Evolutionary conservation across 371 early-diverging fungal species (phyloP), one percentile per base, ranked within the genome.

Genomic region (Circinella umbellata): DNA sequence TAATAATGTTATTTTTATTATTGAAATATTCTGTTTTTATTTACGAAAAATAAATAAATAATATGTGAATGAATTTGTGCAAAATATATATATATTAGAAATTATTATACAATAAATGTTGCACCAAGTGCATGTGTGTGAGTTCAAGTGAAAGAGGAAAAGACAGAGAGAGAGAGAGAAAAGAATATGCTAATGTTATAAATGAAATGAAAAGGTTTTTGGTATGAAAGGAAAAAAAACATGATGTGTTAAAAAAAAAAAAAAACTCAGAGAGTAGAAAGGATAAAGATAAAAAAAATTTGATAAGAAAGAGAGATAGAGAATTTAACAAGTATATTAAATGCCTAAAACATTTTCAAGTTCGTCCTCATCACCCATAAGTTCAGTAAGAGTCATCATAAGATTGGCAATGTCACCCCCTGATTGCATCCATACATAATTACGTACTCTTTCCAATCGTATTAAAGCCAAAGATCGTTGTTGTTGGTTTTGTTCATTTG

Each of bases 311-410:
- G 13, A 4, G 4, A 13, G 51, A 51, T 51, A 51, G 15, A 5
- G 15, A 5, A 51, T 13, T 8, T 3, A 36, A n/a, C n/a, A 35
- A 18, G n/a, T 11, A 1, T 27, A 3, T 65, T 34, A 67, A 49
- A 67, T 48, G n/a, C 53, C 70, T 20, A 70, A 38, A 36, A 72
- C 49, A 37, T 68, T 62, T 27, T 74, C 70, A 59, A 75, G 68
- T 63, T 75, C 73, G 63, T 77, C 82, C 49, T 81, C 82, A 65
- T 81, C 77, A 54, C 71, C 68, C 38, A 81, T 67, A 4, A 81
- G 64, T 65, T 81, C 76, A 59, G 60, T 59, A 3, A 81, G 42
- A 17, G 64, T 60, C 2, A 60, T 57, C 73, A 81, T 81, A 4
- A 81, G 48, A 39, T 71, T 77, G 20, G 77, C 72, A 42, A 77